Evolutionary conservation across 2,329 filamentous ascomycete genomes (phyloP).

Genomic region (Xylaria sp.): DNA sequence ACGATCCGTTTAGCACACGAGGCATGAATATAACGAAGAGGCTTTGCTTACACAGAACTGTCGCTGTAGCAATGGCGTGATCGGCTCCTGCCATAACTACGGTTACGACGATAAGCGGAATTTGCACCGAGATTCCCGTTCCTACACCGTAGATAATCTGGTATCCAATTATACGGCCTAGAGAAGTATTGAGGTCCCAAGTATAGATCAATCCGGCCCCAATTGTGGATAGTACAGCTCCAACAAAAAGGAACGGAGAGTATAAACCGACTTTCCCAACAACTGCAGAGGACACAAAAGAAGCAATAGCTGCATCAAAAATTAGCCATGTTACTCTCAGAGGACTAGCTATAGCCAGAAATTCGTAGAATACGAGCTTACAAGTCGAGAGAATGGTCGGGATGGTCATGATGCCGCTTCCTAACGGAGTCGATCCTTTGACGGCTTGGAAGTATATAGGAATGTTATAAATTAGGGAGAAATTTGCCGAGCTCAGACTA

Average conservation of each 20-base stretch:
- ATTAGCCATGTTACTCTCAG: background rate
- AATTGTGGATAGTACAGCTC: conserved; percentile 48
- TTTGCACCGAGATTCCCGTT: conserved; percentile 44
- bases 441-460: conserved; percentile 56
- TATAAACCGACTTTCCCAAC: conserved; percentile 46
- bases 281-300: background rate
- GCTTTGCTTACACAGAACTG: conserved; percentile 12
- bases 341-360: background rate
- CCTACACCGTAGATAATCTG: conserved; percentile 52
- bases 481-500: conserved; percentile 9
- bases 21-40: background rate
- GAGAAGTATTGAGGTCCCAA: conserved; percentile 41
- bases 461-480: conserved; percentile 49
- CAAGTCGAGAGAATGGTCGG: conserved; percentile 50
- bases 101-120: conserved; percentile 52
- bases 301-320: background rate
- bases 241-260: conserved; percentile 52
- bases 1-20: background rate
- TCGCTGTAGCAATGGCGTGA: conserved; percentile 45
- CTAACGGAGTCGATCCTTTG: conserved; percentile 46
- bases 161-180: conserved; percentile 55
- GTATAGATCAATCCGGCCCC: conserved; percentile 50
- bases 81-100: conserved; percentile 44
- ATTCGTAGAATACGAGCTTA: background rate
- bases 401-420: conserved; percentile 51